Percentiles rank a stretch among this genome's conserved stretches.
phyloP scores from a whole-genome alignment of 2,329 filamentous ascomycete genomes.

The Remersonia thermophila region DNA sequence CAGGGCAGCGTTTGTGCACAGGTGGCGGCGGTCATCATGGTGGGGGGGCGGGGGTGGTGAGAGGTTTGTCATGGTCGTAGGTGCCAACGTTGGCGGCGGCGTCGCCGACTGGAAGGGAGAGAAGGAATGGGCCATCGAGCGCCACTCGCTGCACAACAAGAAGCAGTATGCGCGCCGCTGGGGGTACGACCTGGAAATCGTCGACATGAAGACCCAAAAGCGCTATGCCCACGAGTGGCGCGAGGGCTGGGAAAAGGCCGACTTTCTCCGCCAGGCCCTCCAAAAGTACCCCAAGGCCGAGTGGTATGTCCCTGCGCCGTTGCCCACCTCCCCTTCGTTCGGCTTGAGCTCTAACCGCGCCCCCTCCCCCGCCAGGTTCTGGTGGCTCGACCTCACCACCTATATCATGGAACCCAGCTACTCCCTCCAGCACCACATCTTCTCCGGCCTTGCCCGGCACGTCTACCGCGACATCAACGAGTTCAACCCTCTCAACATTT shows the following conservation, averaged over 20 bases:
- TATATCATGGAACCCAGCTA: conserved; percentile 94
- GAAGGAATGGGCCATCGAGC: conserved; percentile 93
- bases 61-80: conserved; percentile 87
- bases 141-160: conserved; percentile 93
- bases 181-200: conserved; percentile 93
- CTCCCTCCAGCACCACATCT: conserved; percentile 82
- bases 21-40: conserved; percentile 59
- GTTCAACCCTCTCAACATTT: conserved; percentile 90
- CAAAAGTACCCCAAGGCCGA: conserved; percentile 91
- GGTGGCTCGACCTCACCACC: conserved; percentile 97
- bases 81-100: conserved; percentile 86
- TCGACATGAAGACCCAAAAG: conserved; percentile 98
- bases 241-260: conserved; percentile 98
- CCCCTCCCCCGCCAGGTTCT: no score
- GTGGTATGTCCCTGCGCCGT: conserved; percentile 53
- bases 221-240: conserved; percentile 98
- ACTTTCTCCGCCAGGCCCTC: conserved; percentile 78
- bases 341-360: conserved; percentile 14
- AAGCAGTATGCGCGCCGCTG: conserved; percentile 72
- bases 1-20: conserved; percentile 36
- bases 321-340: neutral
- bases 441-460: conserved; percentile 60
- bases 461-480: conserved; percentile 92
- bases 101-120: conserved; percentile 99
- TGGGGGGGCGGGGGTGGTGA: conserved; percentile 66